Evolutionary conservation across 2,329 filamentous ascomycete genomes (phyloP), one percentile per base, ranked within the genome.

Genomic region (Biscogniauxia marginata): DNA sequence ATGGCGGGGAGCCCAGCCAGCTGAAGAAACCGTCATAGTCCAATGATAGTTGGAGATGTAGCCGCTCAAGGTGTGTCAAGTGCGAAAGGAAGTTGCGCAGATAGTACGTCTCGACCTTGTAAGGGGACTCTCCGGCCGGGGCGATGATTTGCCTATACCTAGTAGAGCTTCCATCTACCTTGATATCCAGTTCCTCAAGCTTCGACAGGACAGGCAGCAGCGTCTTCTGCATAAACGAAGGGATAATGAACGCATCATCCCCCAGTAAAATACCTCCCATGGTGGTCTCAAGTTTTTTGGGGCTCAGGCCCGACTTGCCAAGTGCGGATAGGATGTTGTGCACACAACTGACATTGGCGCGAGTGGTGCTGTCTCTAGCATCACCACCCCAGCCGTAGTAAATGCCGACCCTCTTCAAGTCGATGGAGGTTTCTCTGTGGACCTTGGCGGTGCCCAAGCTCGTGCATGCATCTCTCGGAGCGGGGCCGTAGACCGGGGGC

Each of bases 241-340:
- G 55, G 16, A 63, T 57, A 23, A 58, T 51, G 19, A 60, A 55
- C 21, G 46, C 47, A 16, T 53, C 30, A 9, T 58, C 56, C 13
- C 23, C 19, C n/a, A 34, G 34, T 25, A 23, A n/a, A 7, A 4
- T 11, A 3, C 19, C 3, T 4, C n/a, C 11, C 18, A 51, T 21
- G 8, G 22, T 23, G 39, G 57, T 49, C 11, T 51, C 39, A 23
- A 63, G 24, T 39, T 24, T 53, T 48, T 53, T 60, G 16, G 49
- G 57, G 18, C 24, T 50, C 7, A 49, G 21, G 23, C 53, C 52
- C 5, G 61, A 54, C 55, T 53, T 56, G 9, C 24, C 59, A 44
- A 63, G 53, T 3, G 59, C 54, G 39, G 25, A 44, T 4, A 63
- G 52, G 16, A 63, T 21, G n/a, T 22, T 53, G n/a, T 51, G 51